Evolutionary conservation across 495 filamentous ascomycete species (phyloP).

Genomic region (Penicillium lagena): DNA sequence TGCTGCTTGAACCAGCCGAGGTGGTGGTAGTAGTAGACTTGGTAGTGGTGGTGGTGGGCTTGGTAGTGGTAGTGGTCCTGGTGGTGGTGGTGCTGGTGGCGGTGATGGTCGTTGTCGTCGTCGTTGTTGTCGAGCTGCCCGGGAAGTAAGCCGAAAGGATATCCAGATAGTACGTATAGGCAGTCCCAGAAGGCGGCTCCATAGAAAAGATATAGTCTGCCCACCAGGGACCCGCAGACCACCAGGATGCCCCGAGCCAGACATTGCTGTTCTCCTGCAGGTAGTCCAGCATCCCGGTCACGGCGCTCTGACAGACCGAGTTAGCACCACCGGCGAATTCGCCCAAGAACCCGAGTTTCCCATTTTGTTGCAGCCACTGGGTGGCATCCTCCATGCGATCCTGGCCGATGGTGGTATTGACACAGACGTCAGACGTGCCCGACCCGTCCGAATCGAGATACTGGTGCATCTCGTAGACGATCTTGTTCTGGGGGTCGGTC

Average conservation of each 20-base stretch:
- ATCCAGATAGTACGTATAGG: constrained; percentile 27
- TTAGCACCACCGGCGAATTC: constrained; percentile 66
- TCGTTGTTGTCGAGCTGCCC: background rate
- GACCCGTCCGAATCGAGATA: constrained; percentile 37
- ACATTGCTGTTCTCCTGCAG: constrained; percentile 54
- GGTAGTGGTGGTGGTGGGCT: constrained; percentile 4
- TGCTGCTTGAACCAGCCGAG: constrained; percentile 1
- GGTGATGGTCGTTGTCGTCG: background rate
- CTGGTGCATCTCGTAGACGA: constrained; percentile 7
- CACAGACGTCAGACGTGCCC: constrained; percentile 51
- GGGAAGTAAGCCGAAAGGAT: constrained; percentile 17
- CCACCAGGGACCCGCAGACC: constrained; percentile 57
- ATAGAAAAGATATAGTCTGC: constrained; percentile 49
- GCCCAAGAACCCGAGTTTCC: constrained; percentile 59
- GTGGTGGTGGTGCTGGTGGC: constrained; percentile 2
- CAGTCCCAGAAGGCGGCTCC: constrained; percentile 48
- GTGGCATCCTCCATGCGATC: constrained; percentile 59
- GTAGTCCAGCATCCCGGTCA: constrained; percentile 53
- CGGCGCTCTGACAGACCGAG: constrained; percentile 50
- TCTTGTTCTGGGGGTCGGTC: constrained; percentile 40
- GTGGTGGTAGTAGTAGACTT: constrained; percentile 16
- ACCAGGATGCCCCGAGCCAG: constrained; percentile 63
- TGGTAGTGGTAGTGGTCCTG: constrained; percentile 7
- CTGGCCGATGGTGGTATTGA: constrained; percentile 50
- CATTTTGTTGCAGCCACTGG: constrained; percentile 57